These are phyloP conservation scores for Kurtzmaniella quercitrusa DNA, from an alignment of 1,139 yeast genomes.

Conservation along the genomic window DNA sequence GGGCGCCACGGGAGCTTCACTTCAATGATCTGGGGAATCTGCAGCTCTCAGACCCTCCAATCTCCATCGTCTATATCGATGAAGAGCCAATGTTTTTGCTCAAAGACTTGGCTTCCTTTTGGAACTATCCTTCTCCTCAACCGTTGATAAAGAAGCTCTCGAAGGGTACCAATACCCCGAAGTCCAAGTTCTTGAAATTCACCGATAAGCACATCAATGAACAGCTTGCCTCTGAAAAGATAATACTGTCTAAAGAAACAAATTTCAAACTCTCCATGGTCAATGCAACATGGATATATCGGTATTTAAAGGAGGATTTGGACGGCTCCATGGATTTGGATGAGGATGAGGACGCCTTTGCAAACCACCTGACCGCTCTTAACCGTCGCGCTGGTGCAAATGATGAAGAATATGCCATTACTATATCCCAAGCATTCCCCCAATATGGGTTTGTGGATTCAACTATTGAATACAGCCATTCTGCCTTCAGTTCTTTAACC, in stretches of 20 bases:
- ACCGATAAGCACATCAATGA: conserved; percentile 21
- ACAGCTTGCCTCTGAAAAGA: conserved; percentile 14
- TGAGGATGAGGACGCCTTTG: conserved; percentile 7
- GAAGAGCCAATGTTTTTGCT: conserved; percentile 7
- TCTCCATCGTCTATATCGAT: not conserved
- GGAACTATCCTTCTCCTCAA: conserved; percentile 43
- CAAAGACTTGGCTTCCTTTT: conserved; percentile 28
- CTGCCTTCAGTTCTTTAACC: conserved; percentile 34
- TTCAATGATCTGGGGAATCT: not conserved
- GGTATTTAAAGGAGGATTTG: conserved; percentile 11
- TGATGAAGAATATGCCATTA: conserved; percentile 23
- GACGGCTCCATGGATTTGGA: conserved; percentile 3
- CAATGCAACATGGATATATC: conserved; percentile 18
- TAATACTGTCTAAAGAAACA: conserved; percentile 19
- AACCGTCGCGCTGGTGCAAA: conserved; percentile 2
- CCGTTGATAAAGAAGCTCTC: conserved; percentile 30
- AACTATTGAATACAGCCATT: conserved; percentile 26
- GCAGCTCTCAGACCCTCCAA: not conserved
- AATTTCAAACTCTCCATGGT: conserved; percentile 25
- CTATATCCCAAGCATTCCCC: conserved; percentile 40
- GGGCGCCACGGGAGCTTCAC: not conserved
- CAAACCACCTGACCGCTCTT: conserved; percentile 1
- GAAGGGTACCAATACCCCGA: conserved; percentile 18
- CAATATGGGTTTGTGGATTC: conserved; percentile 32
- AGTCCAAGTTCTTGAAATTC: conserved; percentile 15